Evolutionary conservation across 73 alveolate genomes (phyloP).

Genomic region (Stentor roeselii): DNA sequence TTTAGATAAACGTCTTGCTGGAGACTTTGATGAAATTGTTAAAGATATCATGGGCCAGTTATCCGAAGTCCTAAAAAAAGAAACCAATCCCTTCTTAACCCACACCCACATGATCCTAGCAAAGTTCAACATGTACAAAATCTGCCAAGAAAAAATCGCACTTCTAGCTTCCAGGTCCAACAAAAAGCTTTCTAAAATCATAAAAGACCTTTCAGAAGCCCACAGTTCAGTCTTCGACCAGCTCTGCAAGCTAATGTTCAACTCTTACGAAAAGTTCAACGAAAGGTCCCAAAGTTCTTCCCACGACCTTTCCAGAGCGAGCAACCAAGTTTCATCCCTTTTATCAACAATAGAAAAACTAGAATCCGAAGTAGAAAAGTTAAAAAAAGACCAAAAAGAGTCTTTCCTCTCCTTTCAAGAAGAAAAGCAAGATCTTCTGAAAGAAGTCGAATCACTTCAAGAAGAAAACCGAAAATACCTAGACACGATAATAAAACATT

Average conservation of each 20-base stretch:
- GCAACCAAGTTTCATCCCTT: background rate
- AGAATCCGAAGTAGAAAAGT: background rate
- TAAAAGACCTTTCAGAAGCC: constrained; percentile 11
- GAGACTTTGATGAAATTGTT: constrained; percentile 24
- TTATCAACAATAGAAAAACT: background rate
- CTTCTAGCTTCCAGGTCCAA: constrained; percentile 32
- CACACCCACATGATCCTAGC: constrained; percentile 38
- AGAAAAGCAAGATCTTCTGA: constrained; percentile 40
- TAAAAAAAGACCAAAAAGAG: constrained; percentile 29
- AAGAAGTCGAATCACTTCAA: constrained; percentile 32
- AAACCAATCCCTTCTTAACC: constrained; percentile 18
- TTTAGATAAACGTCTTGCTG: constrained; percentile 51
- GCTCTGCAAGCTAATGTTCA: background rate
- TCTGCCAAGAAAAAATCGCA: constrained; percentile 30
- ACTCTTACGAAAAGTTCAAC: background rate
- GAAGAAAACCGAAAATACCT: constrained; percentile 46
- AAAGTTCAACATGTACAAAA: constrained; percentile 31
- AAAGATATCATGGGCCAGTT: constrained; percentile 39
- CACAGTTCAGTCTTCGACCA: background rate
- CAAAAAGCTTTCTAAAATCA: constrained; percentile 31
- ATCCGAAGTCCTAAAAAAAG: background rate
- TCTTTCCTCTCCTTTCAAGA: constrained; percentile 27
- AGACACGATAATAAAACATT: constrained; percentile 34
- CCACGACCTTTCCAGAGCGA: background rate
- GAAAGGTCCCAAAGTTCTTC: background rate